These are phyloP conservation scores for Amaranthus cruentus DNA, from an alignment of 148 eudicot genomes.

Conservation along the genomic window DNA sequence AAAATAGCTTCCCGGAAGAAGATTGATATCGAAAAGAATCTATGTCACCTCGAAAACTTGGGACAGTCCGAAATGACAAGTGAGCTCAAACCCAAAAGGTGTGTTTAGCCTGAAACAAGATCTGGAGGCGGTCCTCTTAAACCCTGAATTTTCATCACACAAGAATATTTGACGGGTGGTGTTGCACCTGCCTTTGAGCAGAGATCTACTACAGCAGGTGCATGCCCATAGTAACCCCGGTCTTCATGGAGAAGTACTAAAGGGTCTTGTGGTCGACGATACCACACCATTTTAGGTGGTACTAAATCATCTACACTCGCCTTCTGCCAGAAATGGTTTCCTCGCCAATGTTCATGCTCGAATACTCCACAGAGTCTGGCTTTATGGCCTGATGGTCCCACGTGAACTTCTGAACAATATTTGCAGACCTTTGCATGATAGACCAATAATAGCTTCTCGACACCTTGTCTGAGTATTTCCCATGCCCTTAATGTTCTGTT, in stretches of 20 bases:
- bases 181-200: slow-evolving; percentile 66
- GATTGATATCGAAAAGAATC: slow-evolving; percentile 1
- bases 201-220: slow-evolving; percentile 89
- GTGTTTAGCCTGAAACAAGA: slow-evolving; percentile 12
- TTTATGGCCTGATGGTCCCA: slow-evolving; percentile 91
- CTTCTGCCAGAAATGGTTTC: slow-evolving; percentile 76
- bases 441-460: slow-evolving; percentile 55
- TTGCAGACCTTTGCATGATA: slow-evolving; percentile 75
- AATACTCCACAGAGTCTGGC: slow-evolving; percentile 92
- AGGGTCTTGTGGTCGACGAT: slow-evolving; percentile 76
- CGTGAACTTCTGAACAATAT: slow-evolving; percentile 82
- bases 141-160: slow-evolving; percentile 82
- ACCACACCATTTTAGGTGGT: slow-evolving; percentile 72
- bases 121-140: slow-evolving; percentile 36
- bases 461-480: slow-evolving; percentile 66
- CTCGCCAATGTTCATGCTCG: slow-evolving; percentile 67
- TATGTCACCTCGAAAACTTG: not conserved
- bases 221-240: slow-evolving; percentile 75
- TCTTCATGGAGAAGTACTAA: slow-evolving; percentile 51
- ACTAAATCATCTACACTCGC: slow-evolving; percentile 79
- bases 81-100: slow-evolving; percentile 8
- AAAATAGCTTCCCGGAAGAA: not conserved
- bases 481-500: slow-evolving; percentile 57
- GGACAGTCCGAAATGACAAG: not conserved
- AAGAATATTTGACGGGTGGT: slow-evolving; percentile 49